phyloP scores from a whole-genome alignment of 495 filamentous ascomycete species.

The Penicillium cosmopolitanum region DNA sequence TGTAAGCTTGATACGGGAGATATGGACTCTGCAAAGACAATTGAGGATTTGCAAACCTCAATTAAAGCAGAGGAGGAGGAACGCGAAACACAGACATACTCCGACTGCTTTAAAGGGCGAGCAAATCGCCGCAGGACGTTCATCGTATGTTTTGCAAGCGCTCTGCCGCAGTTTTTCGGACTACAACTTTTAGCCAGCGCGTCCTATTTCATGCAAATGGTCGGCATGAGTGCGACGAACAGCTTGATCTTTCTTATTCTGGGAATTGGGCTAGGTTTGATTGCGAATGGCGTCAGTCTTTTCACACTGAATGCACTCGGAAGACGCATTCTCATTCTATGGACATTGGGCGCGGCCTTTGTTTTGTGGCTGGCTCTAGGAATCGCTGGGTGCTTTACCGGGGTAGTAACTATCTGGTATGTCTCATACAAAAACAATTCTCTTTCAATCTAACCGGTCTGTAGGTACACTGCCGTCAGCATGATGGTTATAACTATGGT shows the following conservation, averaged over 20 bases:
- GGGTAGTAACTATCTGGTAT: slow-evolving; percentile 35
- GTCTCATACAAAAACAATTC: background rate
- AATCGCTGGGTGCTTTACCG: slow-evolving; percentile 36
- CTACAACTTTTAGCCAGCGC: slow-evolving; percentile 34
- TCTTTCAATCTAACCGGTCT: background rate
- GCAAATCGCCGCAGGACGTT: slow-evolving; percentile 49
- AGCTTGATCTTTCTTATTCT: slow-evolving; percentile 39
- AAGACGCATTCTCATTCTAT: slow-evolving; percentile 27
- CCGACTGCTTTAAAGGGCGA: slow-evolving; percentile 49
- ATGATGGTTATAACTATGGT: slow-evolving; percentile 33
- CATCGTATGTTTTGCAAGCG: slow-evolving; percentile 46
- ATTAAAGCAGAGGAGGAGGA: slow-evolving; percentile 32
- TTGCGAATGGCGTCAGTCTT: slow-evolving; percentile 36
- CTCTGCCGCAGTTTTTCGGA: slow-evolving; percentile 37
- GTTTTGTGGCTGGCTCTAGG: slow-evolving; percentile 39
- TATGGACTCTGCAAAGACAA: slow-evolving; percentile 16
- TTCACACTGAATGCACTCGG: slow-evolving; percentile 34
- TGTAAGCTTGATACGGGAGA: slow-evolving; percentile 19
- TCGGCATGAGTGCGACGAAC: slow-evolving; percentile 35
- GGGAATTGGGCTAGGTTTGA: slow-evolving; percentile 33
- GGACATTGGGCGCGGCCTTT: slow-evolving; percentile 18
- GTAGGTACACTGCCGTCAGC: slow-evolving; percentile 36
- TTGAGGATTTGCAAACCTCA: slow-evolving; percentile 27
- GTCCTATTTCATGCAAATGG: slow-evolving; percentile 41
- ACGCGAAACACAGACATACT: slow-evolving; percentile 28